Percentiles rank a stretch among this genome's conserved stretches.
These are phyloP conservation scores for Aethionema arabicum DNA, from an alignment of 345 rosid genomes.

Conservation along the genomic window DNA sequence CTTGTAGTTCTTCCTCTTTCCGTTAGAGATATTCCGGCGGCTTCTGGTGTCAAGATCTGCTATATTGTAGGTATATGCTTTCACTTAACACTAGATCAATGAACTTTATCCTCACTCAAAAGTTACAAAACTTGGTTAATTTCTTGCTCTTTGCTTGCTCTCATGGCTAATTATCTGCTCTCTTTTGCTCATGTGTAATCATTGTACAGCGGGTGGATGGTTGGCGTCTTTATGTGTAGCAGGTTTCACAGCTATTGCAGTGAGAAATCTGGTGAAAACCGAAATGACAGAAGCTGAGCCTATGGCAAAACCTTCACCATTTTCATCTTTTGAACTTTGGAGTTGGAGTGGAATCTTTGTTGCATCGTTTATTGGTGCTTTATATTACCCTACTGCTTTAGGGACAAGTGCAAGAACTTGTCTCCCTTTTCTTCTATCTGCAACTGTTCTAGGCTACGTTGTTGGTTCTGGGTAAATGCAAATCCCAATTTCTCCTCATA, in stretches of 20 bases:
- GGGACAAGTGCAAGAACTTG: conserved; percentile 81
- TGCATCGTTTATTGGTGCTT: conserved; percentile 62
- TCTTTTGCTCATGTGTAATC: conserved; percentile 3
- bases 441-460: conserved; percentile 89
- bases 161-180: background rate
- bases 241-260: conserved; percentile 78
- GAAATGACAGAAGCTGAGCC: conserved; percentile 93
- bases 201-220: conserved; percentile 82
- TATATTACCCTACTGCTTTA: conserved; percentile 61
- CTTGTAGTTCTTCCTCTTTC: conserved; percentile 89
- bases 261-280: conserved; percentile 79
- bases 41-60: conserved; percentile 90
- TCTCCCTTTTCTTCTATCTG: conserved; percentile 89
- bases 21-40: conserved; percentile 85
- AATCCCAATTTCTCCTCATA: background rate
- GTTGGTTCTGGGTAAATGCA: conserved; percentile 69
- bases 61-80: conserved; percentile 53
- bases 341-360: conserved; percentile 76
- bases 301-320: conserved; percentile 82
- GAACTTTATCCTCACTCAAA: background rate
- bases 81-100: background rate
- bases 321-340: conserved; percentile 68
- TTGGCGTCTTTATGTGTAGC: conserved; percentile 91
- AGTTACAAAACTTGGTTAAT: background rate
- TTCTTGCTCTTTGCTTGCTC: conserved; percentile 9